Evolutionary conservation across 331 rosid species (phyloP), one percentile per base, ranked within the genome.

Genomic region (Malus hybrid): DNA sequence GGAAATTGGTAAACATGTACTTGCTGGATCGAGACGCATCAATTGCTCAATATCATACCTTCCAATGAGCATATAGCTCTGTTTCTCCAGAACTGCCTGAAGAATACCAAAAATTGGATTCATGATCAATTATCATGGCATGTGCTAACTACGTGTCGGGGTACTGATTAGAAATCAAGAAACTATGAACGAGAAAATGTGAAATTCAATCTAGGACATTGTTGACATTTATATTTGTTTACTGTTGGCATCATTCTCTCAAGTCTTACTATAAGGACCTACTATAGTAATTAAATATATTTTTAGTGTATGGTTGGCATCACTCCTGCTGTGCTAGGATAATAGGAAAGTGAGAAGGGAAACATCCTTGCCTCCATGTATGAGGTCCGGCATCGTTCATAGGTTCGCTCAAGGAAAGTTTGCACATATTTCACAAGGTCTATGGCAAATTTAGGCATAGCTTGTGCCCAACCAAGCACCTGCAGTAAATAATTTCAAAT

Each of bases 391-490:
- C 99, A 95, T 89, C 99, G 86, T 89, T 95, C 99, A 82, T 90
- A 92, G 60, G 99, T 86, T 72, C 99, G 86, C 88, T 95, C 99
- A 63, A 95, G 82, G 82, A 95, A 92, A 52, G 99, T 92, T 88
- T 92, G 97, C 79, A 90, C 99, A 83, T 92, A 92, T 83, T 92
- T 90, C 75, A 90, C 99, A 77, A 92, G 91, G 74, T 95, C 99
- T 73, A 83, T 77, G 68, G 97, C 84, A 82, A 92, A 95, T 87
- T 92, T 95, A 74, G 99, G 99, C 99, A 95, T 92, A 77, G 97
- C 97, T 83, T 92, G 96, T 72, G 96, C 99, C 99, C 99, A 95
- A 75, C 97, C 97, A 84, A 92, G 95, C 74, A 95, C 99, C 99
- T 95, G 72, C 20, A 80, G 52, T 71, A 80, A 68, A 67, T 71